Base-by-base conservation (phyloP, 2,329 filamentous ascomycete genomes). In the Falciphora oryzae region DNA sequence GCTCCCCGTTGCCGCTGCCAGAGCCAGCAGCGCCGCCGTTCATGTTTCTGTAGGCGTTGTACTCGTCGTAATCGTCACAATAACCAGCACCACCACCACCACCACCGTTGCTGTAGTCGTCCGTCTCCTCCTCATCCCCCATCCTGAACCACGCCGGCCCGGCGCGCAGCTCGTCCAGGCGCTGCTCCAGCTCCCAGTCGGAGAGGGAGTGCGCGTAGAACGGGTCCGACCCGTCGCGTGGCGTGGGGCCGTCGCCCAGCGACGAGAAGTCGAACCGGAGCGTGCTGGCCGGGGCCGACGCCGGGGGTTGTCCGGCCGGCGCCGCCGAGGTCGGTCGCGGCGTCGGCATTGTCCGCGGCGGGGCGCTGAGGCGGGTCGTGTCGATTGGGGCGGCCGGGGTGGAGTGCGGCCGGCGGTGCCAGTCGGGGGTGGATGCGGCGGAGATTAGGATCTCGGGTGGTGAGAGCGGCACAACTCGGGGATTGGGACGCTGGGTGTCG, bases 141-240 rank as follows among this genome's bases (percentile, higher is more conserved):
- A 50, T 18, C 44, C 44, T 53, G n/a, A 53, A 53, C 44, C 44
- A 53, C 22, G 44, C 22, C 44, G 44, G 44, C 44, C 44, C 28
- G 7, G 25, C 18, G 16, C 56, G 53, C n/a, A 44, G 50, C 62
- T 57, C 62, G 13, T 63, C 28, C 14, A 62, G 50, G 3, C 61
- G 57, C 62, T 58, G 32, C 62, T 63, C 62, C n/a, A 63, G 57
- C 31, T 59, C 62, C 62, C 32, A 29, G 3, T 63, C 62, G 11
- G 56, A 59, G 7, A 63, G 4, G 32, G 29, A 31, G 32, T 63
- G 62, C 18, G 57, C n/a, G 57, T 63, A 63, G 53, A 63, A 63
- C 7, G 62, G 62, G 38, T 63, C 62, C 13, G 56, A 59, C 57
- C 59, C 35, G 57, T 63, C 62, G 32, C 62, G 62, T 10, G 56